These are phyloP conservation scores for Thymus mandschuricus DNA, from an alignment of 257 asterid genomes.

Conservation along the genomic window DNA sequence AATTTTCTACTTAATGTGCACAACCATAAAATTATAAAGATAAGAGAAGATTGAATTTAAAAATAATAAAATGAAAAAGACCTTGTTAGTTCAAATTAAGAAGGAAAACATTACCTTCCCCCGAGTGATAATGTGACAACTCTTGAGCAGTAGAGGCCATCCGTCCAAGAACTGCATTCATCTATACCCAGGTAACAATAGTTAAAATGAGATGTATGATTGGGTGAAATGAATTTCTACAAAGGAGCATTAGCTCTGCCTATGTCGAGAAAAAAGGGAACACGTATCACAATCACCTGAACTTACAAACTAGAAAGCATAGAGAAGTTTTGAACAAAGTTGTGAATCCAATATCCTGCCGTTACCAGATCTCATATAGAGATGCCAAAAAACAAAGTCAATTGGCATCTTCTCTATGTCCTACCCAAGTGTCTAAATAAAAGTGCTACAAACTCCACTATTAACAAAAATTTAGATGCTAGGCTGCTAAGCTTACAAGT, in stretches of 20 bases:
- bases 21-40: slow-evolving; percentile 1
- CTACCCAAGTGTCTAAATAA: not conserved
- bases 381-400: not conserved
- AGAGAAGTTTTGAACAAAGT: slow-evolving; percentile 13
- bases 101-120: slow-evolving; percentile 70
- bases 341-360: not conserved
- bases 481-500: not conserved
- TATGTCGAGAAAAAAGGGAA: slow-evolving; percentile 20
- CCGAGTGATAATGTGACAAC: slow-evolving; percentile 94
- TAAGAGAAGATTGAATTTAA: not conserved
- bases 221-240: slow-evolving; percentile 18
- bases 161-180: slow-evolving; percentile 91
- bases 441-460: not conserved
- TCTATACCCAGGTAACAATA: slow-evolving; percentile 44
- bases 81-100: slow-evolving; percentile 19
- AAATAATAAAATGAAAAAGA: not conserved
- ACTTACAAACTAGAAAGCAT: slow-evolving; percentile 12
- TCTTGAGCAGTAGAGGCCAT: slow-evolving; percentile 93
- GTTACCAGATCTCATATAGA: not conserved
- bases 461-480: not conserved
- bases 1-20: slow-evolving; percentile 22
- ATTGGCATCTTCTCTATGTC: not conserved
- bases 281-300: slow-evolving; percentile 21
- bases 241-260: slow-evolving; percentile 5
- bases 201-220: slow-evolving; percentile 22